phyloP scores from a whole-genome alignment of 2,329 filamentous ascomycete genomes.

The Scedosporium dehoogii region DNA sequence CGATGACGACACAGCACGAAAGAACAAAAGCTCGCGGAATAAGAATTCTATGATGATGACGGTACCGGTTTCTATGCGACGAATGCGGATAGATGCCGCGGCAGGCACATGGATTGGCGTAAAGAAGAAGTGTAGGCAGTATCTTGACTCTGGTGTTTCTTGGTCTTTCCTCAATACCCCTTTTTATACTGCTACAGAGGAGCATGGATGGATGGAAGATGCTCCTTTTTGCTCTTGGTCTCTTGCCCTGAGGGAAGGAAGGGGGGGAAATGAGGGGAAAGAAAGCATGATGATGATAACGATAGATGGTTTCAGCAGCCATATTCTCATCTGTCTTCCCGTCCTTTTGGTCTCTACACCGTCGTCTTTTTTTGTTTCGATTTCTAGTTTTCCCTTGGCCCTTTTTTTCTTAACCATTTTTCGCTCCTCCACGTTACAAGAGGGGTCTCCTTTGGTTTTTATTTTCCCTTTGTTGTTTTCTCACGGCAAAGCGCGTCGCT shows the following conservation, averaged over 20 bases:
- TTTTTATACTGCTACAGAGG: constrained; percentile 2
- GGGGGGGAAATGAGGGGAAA: not conserved
- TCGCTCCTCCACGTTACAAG: not conserved
- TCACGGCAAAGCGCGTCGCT: not conserved
- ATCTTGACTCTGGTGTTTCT: constrained; percentile 2
- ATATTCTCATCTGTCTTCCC: not conserved
- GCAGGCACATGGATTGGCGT: not conserved
- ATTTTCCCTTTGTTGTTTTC: not conserved
- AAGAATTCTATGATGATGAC: not conserved
- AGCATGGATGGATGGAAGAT: not conserved
- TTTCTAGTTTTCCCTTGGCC: not conserved
- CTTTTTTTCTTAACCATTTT: not conserved
- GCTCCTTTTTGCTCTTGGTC: not conserved
- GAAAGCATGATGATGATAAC: not conserved
- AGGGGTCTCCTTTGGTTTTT: not conserved
- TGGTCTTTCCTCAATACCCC: constrained; percentile 1
- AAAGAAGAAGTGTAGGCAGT: constrained; percentile 1
- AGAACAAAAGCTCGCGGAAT: not conserved
- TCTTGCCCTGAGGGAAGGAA: not conserved
- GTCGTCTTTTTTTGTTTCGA: not conserved
- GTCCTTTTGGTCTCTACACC: not conserved
- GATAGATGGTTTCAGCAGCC: not conserved
- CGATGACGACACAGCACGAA: not conserved
- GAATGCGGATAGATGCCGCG: not conserved
- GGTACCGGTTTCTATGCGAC: not conserved